Percentiles rank a stretch among this genome's conserved stretches.
Evolutionary conservation across 2,329 filamentous ascomycete genomes (phyloP).

Genomic region (Phoma herbarum): DNA sequence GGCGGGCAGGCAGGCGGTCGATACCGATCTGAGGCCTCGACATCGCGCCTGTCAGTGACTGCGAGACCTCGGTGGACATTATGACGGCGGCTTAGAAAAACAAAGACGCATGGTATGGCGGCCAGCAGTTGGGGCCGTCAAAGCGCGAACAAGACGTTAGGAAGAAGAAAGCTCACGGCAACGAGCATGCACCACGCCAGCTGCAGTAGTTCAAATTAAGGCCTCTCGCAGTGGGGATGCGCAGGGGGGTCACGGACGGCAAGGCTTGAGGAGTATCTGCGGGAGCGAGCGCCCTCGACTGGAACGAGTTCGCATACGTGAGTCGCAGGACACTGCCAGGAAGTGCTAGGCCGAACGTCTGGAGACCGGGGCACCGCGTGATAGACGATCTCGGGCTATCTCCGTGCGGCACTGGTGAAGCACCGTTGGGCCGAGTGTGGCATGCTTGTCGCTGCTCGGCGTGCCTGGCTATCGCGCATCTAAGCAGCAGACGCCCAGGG

Average conservation of each 20-base stretch:
- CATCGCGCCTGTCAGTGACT: conserved; percentile 58
- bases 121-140: conserved; percentile 19
- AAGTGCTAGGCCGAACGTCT: conserved; percentile 24
- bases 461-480: conserved; percentile 16
- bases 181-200: conserved; percentile 39
- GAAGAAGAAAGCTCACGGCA: conserved; percentile 35
- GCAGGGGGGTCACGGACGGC: conserved; percentile 41
- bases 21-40: conserved; percentile 82
- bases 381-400: conserved; percentile 42
- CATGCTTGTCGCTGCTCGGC: conserved; percentile 7
- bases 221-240: conserved; percentile 44
- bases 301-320: conserved; percentile 36
- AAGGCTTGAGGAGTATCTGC: conserved; percentile 44
- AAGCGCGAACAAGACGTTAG: conserved; percentile 30
- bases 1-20: conserved; percentile 76
- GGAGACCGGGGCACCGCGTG: conserved; percentile 36
- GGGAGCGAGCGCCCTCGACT: conserved; percentile 43
- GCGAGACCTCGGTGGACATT: conserved; percentile 46
- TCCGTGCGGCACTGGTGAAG: conserved; percentile 26
- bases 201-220: conserved; percentile 52
- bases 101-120: conserved; percentile 48
- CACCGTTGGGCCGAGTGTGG: conserved; percentile 21
- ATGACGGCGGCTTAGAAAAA: conserved; percentile 30
- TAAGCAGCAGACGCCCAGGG: conserved; percentile 15
- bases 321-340: conserved; percentile 21